Evolutionary conservation across 495 filamentous ascomycete species (phyloP).

Genomic region (Tetracladium setigerum): DNA sequence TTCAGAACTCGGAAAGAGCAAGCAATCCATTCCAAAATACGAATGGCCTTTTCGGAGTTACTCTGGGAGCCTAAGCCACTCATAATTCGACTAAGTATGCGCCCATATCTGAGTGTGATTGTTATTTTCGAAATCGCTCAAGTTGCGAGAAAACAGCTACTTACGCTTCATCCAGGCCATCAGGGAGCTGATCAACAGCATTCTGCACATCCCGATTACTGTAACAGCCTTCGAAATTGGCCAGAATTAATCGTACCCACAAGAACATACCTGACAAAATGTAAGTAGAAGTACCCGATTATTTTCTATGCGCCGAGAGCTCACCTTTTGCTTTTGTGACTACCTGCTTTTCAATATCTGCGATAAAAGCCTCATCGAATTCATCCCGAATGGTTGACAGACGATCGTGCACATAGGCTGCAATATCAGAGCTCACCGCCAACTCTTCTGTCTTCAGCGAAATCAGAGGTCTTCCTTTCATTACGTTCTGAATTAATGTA

Average conservation of each 20-base stretch:
- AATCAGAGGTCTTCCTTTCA: slow-evolving; percentile 2
- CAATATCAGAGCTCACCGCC: not conserved
- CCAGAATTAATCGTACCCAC: slow-evolving; percentile 1
- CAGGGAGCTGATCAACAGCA: not conserved
- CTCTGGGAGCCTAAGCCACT: not conserved
- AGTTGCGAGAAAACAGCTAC: not conserved
- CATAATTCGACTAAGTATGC: slow-evolving; percentile 6
- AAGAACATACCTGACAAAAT: slow-evolving; percentile 2
- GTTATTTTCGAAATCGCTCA: not conserved
- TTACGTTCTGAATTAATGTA: slow-evolving; percentile 1
- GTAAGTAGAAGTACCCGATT: not conserved
- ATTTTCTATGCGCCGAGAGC: not conserved
- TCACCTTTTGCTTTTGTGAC: slow-evolving; percentile 1
- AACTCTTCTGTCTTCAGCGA: not conserved
- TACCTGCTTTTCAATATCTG: not conserved
- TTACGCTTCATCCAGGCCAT: slow-evolving; percentile 4
- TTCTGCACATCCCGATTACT: not conserved
- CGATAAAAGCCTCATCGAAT: not conserved
- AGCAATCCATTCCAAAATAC: slow-evolving; percentile 10
- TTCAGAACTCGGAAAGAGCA: slow-evolving; percentile 7
- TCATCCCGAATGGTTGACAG: not conserved
- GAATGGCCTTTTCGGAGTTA: not conserved
- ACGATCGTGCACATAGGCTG: not conserved
- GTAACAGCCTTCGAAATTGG: not conserved
- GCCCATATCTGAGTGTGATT: not conserved